These are phyloP conservation scores for Gastrolobium bilobum DNA, from an alignment of 306 rosid species.

Conservation along the genomic window DNA sequence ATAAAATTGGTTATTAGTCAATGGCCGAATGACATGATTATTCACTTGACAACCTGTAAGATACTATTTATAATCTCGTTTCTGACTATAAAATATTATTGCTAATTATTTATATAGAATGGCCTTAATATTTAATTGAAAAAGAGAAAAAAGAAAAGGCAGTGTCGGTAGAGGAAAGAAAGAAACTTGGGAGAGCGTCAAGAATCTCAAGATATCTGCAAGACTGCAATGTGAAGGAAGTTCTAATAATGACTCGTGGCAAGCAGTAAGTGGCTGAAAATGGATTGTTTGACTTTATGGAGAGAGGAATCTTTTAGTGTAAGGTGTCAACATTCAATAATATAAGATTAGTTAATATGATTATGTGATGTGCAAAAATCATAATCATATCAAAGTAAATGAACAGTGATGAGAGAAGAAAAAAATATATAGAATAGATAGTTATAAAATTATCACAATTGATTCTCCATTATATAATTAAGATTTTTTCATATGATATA, in stretches of 20 bases:
- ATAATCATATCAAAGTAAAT: no score
- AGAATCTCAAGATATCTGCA: neutral
- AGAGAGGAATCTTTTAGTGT: no score
- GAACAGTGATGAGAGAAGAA: no score
- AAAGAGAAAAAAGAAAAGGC: neutral
- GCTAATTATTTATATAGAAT: neutral
- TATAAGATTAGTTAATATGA: no score
- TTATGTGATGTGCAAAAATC: no score
- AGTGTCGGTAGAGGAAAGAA: slow-evolving; percentile 43
- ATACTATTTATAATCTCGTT: neutral
- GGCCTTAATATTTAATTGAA: neutral
- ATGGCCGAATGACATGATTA: neutral
- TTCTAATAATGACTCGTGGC: neutral
- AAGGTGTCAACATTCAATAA: no score
- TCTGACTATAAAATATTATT: neutral
- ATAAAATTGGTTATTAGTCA: neutral
- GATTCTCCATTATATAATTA: no score
- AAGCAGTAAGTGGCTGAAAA: neutral
- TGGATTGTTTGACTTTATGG: neutral
- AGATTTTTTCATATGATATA: no score
- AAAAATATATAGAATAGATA: no score
- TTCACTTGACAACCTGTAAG: slow-evolving; percentile 41
- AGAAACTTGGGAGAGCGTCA: slow-evolving; percentile 23
- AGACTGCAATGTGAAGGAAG: neutral
- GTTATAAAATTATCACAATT: no score